Evolutionary conservation across 495 filamentous ascomycete genomes (phyloP).

Genomic region (Penicillium longicatenatum): DNA sequence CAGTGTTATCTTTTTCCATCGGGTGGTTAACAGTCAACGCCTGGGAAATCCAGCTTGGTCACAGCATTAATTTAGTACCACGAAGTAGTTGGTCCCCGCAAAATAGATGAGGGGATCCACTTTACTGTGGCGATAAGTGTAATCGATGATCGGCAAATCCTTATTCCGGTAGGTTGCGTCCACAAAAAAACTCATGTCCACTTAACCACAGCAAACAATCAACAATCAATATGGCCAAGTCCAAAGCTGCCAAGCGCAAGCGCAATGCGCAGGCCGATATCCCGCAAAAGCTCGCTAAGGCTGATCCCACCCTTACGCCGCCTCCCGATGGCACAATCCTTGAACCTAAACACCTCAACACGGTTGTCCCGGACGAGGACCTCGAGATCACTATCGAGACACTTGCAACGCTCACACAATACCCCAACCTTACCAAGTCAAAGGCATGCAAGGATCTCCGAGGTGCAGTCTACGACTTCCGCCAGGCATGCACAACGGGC

Average conservation of each 20-base stretch:
- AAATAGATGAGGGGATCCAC: neutral
- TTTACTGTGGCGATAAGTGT: neutral
- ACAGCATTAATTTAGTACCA: too few species aligned
- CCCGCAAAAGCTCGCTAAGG: slow-evolving; percentile 35
- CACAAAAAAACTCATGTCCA: slow-evolving; percentile 3
- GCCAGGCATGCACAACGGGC: slow-evolving; percentile 41
- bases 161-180: neutral
- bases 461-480: slow-evolving; percentile 41
- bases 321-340: slow-evolving; percentile 33
- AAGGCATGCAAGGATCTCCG: slow-evolving; percentile 45
- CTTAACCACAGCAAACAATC: neutral
- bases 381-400: slow-evolving; percentile 42
- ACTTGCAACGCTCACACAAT: slow-evolving; percentile 38
- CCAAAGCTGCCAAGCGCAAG: slow-evolving; percentile 42
- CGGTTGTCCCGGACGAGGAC: slow-evolving; percentile 38
- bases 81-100: too few species aligned
- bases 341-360: slow-evolving; percentile 37
- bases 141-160: neutral
- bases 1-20: too few species aligned
- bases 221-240: slow-evolving; percentile 30
- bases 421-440: slow-evolving; percentile 39
- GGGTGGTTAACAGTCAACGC: too few species aligned
- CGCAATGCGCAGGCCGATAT: slow-evolving; percentile 36
- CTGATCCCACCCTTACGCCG: slow-evolving; percentile 26
- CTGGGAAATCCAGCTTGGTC: too few species aligned